phyloP scores from a whole-genome alignment of 805 yeast species.

The Dipodascus albidus region DNA sequence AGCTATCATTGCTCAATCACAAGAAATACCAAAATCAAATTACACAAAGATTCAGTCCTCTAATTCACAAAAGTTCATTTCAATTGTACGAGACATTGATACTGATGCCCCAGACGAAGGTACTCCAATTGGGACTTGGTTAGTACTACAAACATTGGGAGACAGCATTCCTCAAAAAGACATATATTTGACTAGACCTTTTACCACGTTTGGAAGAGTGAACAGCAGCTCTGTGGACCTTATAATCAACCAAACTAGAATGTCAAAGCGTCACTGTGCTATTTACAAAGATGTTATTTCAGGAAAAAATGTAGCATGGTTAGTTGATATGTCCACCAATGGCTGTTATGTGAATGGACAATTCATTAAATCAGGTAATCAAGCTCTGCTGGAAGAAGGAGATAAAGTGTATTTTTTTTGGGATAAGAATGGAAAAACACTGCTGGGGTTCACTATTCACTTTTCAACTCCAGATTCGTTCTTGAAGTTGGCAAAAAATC shows the following conservation, averaged over 20 bases:
- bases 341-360: slow-evolving; percentile 60
- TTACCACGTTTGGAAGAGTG: slow-evolving; percentile 60
- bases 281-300: slow-evolving; percentile 37
- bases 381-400: slow-evolving; percentile 48
- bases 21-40: slow-evolving; percentile 7
- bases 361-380: slow-evolving; percentile 49
- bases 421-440: neutral
- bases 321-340: slow-evolving; percentile 70
- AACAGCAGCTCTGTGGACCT: slow-evolving; percentile 38
- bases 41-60: slow-evolving; percentile 2
- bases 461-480: neutral
- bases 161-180: slow-evolving; percentile 36
- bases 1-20: slow-evolving; percentile 17
- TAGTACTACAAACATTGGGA: slow-evolving; percentile 43
- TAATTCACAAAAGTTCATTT: slow-evolving; percentile 1
- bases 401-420: slow-evolving; percentile 31
- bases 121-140: slow-evolving; percentile 48
- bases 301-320: slow-evolving; percentile 65
- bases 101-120: slow-evolving; percentile 14
- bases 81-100: slow-evolving; percentile 15
- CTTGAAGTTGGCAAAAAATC: neutral
- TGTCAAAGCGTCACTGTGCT: slow-evolving; percentile 78
- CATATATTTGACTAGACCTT: slow-evolving; percentile 53
- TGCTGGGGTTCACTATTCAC: neutral
- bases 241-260: slow-evolving; percentile 55